These are phyloP conservation scores for Elsinoe australis DNA, from an alignment of 2,329 filamentous ascomycete genomes.

Conservation along the genomic window DNA sequence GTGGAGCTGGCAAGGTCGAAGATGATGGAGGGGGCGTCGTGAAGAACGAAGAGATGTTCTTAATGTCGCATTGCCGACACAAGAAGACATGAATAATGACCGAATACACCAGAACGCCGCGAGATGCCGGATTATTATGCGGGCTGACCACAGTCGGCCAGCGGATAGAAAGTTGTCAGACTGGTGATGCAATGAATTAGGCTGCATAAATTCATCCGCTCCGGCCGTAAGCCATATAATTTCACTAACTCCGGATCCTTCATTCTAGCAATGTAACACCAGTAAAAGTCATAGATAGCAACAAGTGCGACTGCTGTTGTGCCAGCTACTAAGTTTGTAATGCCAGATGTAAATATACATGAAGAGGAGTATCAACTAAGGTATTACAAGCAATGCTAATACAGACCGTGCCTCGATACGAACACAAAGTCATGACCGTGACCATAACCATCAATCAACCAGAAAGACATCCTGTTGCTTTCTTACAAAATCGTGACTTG, in stretches of 20 bases:
- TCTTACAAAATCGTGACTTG: too few relatives aligned
- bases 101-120: conserved; percentile 5
- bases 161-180: neutral
- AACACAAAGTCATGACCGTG: too few relatives aligned
- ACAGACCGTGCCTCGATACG: too few relatives aligned
- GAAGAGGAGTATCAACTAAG: conserved; percentile 10
- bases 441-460: too few relatives aligned
- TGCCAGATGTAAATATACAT: too few relatives aligned
- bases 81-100: conserved; percentile 14
- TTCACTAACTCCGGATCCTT: neutral
- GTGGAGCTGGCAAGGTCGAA: neutral
- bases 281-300: too few relatives aligned
- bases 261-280: too few relatives aligned
- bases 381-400: conserved; percentile 3
- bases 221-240: too few relatives aligned
- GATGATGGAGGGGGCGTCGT: neutral
- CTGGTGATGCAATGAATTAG: neutral
- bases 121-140: conserved; percentile 1
- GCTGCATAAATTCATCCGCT: neutral
- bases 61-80: neutral
- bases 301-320: too few relatives aligned
- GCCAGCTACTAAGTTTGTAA: too few relatives aligned
- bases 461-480: too few relatives aligned
- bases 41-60: neutral
- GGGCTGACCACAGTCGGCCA: neutral